Evolutionary conservation across 2,329 filamentous ascomycete species (phyloP).

Genomic region (Madurella mycetomatis): DNA sequence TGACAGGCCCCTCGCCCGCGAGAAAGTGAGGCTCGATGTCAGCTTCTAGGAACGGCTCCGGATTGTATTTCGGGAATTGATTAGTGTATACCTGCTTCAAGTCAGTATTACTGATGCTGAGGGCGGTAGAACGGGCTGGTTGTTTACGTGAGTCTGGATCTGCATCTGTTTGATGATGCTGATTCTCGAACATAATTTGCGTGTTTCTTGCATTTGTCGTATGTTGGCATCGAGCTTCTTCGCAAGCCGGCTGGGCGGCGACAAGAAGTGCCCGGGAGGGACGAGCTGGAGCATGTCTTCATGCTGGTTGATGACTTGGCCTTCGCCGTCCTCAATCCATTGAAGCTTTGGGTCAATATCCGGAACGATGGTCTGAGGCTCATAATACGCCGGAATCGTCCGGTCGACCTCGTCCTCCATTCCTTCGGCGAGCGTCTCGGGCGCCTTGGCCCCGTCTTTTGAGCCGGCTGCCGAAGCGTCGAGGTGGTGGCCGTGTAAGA

Average conservation of each 20-base stretch:
- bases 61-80: constrained; percentile 95
- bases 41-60: constrained; percentile 78
- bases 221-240: constrained; percentile 87
- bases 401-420: constrained; percentile 85
- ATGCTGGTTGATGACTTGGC: constrained; percentile 80
- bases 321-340: constrained; percentile 88
- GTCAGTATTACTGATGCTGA: constrained; percentile 24
- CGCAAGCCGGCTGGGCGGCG: constrained; percentile 68
- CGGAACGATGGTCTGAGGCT: constrained; percentile 77
- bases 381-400: constrained; percentile 91
- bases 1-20: constrained; percentile 81
- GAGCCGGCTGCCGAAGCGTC: constrained; percentile 46
- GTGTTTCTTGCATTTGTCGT: constrained; percentile 90
- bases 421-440: constrained; percentile 86
- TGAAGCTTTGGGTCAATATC: constrained; percentile 73
- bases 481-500: constrained; percentile 33
- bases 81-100: constrained; percentile 79
- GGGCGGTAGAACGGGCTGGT: constrained; percentile 1
- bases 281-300: constrained; percentile 80
- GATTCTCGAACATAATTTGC: constrained; percentile 94
- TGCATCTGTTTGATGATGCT: constrained; percentile 99
- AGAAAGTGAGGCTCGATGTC: constrained; percentile 88
- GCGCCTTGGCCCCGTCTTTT: constrained; percentile 45
- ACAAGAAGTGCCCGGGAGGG: constrained; percentile 67
- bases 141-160: constrained; percentile 80